These are phyloP conservation scores for Annulohypoxylon maeteangense DNA, from an alignment of 495 filamentous ascomycete genomes.

Conservation along the genomic window DNA sequence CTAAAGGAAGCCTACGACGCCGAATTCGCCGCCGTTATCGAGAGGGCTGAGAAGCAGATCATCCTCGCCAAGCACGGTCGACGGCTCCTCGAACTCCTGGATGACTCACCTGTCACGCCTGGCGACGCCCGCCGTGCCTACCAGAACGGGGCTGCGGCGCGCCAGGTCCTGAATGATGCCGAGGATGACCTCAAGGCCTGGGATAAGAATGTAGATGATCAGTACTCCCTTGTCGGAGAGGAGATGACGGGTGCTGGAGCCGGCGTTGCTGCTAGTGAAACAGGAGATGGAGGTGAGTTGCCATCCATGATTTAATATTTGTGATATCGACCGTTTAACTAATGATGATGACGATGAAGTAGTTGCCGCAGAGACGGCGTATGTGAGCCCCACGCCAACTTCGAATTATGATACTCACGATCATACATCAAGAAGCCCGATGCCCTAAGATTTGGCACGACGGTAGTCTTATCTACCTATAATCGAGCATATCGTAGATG, in stretches of 20 bases:
- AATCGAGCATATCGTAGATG: background rate
- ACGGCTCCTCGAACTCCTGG: constrained; percentile 85
- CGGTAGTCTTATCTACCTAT: background rate
- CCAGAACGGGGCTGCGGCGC: constrained; percentile 69
- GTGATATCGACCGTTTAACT: background rate
- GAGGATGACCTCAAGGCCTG: constrained; percentile 87
- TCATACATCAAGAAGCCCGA: background rate
- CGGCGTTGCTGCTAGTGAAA: background rate
- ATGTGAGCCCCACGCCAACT: constrained; percentile 33
- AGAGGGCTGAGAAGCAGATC: constrained; percentile 95
- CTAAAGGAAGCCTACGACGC: constrained; percentile 91
- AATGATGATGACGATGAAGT: constrained; percentile 3
- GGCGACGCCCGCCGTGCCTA: constrained; percentile 79
- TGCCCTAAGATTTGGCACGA: background rate
- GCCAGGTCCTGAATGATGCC: constrained; percentile 89
- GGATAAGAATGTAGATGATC: constrained; percentile 61
- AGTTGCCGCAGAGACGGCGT: background rate
- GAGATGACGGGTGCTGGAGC: constrained; percentile 3
- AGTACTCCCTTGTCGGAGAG: constrained; percentile 17
- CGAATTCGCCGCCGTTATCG: constrained; percentile 87
- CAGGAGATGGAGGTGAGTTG: constrained; percentile 10
- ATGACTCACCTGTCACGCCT: constrained; percentile 89
- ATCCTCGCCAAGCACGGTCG: constrained; percentile 91
- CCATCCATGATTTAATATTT: constrained; percentile 4
- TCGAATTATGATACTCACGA: constrained; percentile 12